A percentile compares a stretch with the other conserved stretches of the same genome.
Evolutionary conservation across 495 filamentous ascomycete species (phyloP).

Genomic region (Cercophora newfieldiana): DNA sequence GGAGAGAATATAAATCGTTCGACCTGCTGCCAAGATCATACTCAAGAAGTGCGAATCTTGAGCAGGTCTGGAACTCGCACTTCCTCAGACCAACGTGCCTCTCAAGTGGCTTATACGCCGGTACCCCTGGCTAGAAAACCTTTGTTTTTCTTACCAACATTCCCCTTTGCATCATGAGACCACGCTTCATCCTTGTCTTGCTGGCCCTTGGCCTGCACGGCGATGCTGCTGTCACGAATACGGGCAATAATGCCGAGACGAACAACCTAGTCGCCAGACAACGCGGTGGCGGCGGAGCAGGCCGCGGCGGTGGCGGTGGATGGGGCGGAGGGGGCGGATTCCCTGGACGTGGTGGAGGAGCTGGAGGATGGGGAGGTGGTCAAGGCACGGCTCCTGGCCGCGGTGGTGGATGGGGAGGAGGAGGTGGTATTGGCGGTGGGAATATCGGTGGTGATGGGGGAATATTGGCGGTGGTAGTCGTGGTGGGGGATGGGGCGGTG

Average conservation of each 20-base stretch:
- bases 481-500: neutral
- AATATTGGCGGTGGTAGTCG: neutral
- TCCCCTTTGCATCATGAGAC: neutral
- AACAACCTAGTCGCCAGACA: neutral
- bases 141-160: too few species aligned
- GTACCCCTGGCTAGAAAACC: too few species aligned
- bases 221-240: neutral
- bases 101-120: too few species aligned
- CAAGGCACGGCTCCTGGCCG: too few species aligned
- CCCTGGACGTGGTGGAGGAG: neutral
- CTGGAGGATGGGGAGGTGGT: neutral
- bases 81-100: too few species aligned
- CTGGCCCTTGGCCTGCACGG: neutral
- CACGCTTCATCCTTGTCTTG: neutral
- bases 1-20: too few species aligned
- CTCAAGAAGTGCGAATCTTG: too few species aligned
- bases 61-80: too few species aligned
- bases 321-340: neutral
- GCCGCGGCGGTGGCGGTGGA: neutral
- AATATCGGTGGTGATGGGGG: neutral
- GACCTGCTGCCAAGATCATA: too few species aligned
- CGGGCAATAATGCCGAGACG: neutral
- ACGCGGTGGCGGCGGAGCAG: neutral
- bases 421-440: neutral
- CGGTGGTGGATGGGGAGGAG: neutral